phyloP scores from a whole-genome alignment of 2,329 filamentous ascomycete genomes.

The Cercospora sp. region DNA sequence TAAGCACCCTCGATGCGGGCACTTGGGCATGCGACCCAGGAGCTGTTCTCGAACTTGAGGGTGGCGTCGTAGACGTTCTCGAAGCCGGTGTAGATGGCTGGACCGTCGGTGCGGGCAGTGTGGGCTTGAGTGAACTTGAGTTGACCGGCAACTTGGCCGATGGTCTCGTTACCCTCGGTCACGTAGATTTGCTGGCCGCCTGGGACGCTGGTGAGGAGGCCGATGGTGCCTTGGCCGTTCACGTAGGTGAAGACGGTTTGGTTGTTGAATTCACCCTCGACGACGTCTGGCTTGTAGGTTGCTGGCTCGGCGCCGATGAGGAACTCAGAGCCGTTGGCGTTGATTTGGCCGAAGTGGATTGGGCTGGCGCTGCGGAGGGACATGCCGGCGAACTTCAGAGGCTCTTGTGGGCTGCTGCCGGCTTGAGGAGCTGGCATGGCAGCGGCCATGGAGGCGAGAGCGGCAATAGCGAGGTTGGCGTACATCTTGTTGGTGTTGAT shows the following conservation, averaged over 20 bases:
- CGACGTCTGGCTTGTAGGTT: slow-evolving; percentile 34
- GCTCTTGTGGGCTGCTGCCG: slow-evolving; percentile 13
- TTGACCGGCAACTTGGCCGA: slow-evolving; percentile 27
- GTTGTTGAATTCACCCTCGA: slow-evolving; percentile 8
- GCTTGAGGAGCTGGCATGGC: slow-evolving; percentile 22
- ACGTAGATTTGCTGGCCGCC: slow-evolving; percentile 39
- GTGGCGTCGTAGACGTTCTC: slow-evolving; percentile 9
- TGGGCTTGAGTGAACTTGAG: slow-evolving; percentile 36
- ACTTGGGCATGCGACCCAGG: slow-evolving; percentile 19
- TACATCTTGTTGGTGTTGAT: slow-evolving; percentile 31
- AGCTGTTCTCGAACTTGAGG: slow-evolving; percentile 20
- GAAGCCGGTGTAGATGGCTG: slow-evolving; percentile 32
- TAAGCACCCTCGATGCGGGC: slow-evolving; percentile 4
- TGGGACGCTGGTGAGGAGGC: slow-evolving; percentile 32
- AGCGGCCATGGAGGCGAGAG: slow-evolving; percentile 25
- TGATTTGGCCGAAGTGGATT: slow-evolving; percentile 32
- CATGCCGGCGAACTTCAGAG: slow-evolving; percentile 28
- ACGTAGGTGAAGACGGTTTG: slow-evolving; percentile 33
- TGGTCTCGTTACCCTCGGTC: slow-evolving; percentile 19
- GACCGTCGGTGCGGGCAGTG: slow-evolving; percentile 29
- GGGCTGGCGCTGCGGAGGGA: slow-evolving; percentile 29
- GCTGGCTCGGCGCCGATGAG: slow-evolving; percentile 30
- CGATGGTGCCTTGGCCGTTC: slow-evolving; percentile 23
- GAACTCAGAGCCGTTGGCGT: slow-evolving; percentile 31
- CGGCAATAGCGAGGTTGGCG: slow-evolving; percentile 23